Percentiles rank a stretch among this genome's conserved stretches.
phyloP scores from a whole-genome alignment of 192 early-diverging fungal species.

The Irineochytrium annulatum region DNA sequence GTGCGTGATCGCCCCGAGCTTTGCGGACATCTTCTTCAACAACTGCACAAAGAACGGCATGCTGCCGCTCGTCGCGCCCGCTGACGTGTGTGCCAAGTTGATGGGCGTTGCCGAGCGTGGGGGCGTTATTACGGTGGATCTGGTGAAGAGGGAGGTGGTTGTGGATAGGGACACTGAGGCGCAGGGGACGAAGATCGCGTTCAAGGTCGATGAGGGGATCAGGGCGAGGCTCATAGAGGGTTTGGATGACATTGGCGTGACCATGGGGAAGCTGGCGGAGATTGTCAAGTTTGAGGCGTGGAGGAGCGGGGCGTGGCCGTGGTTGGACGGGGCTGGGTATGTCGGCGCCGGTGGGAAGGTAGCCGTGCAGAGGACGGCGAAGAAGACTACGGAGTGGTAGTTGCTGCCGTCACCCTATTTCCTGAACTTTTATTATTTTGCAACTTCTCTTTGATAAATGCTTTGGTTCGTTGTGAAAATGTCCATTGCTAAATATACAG shows the following conservation, averaged over 20 bases:
- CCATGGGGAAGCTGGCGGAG: slow-evolving; percentile 53
- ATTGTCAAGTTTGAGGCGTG: slow-evolving; percentile 52
- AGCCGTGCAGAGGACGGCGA: no score
- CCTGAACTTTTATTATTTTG: no score
- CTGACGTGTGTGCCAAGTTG: slow-evolving; percentile 28
- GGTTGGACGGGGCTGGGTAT: slow-evolving; percentile 55
- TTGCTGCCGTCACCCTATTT: no score
- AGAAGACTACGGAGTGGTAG: no score
- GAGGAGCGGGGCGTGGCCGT: slow-evolving; percentile 50
- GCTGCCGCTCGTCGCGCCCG: slow-evolving; percentile 41
- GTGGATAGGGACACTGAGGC: no score
- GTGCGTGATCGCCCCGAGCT: slow-evolving; percentile 63
- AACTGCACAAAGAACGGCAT: slow-evolving; percentile 75
- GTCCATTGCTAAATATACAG: no score
- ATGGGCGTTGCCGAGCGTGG: slow-evolving; percentile 47
- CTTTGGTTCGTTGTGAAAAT: no score
- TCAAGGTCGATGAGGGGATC: slow-evolving; percentile 58
- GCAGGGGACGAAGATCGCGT: slow-evolving; percentile 41
- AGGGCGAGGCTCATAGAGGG: slow-evolving; percentile 66
- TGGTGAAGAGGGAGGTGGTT: slow-evolving; percentile 46
- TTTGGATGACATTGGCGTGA: slow-evolving; percentile 70
- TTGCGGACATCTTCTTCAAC: slow-evolving; percentile 73
- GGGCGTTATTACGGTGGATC: slow-evolving; percentile 47
- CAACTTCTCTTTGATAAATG: no score
- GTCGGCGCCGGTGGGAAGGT: no score